phyloP scores from a whole-genome alignment of 202 grass and related monocot genomes.

The Panicum virgatum region DNA sequence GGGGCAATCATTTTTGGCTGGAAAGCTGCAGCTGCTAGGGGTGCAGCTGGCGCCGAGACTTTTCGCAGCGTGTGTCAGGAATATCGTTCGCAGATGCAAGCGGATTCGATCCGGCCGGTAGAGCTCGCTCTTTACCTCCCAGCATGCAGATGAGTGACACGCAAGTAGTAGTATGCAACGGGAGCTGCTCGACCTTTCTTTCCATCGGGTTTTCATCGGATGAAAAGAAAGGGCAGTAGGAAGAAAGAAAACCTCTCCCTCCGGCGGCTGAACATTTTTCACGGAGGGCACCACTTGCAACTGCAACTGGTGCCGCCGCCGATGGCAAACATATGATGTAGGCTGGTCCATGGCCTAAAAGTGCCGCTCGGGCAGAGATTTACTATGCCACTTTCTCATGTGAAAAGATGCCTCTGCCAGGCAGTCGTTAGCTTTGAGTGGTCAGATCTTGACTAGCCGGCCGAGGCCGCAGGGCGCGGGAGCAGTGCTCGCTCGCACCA shows the following conservation, averaged over 20 bases:
- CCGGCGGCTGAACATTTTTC: constrained; percentile 6
- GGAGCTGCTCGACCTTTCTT: background rate
- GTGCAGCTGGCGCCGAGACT: constrained; percentile 44
- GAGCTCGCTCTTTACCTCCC: background rate
- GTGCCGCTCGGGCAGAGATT: constrained; percentile 10
- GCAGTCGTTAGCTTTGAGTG: constrained; percentile 43
- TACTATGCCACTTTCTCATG: constrained; percentile 41
- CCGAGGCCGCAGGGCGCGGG: too few relatives aligned
- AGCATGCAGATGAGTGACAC: background rate
- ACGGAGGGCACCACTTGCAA: too few relatives aligned
- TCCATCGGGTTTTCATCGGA: background rate
- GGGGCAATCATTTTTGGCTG: constrained; percentile 38
- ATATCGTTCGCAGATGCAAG: constrained; percentile 40
- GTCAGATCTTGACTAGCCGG: constrained; percentile 61
- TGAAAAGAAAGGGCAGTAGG: too few relatives aligned
- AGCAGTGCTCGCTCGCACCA: too few relatives aligned
- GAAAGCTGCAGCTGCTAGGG: constrained; percentile 36
- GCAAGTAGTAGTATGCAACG: background rate
- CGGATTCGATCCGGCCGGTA: constrained; percentile 28
- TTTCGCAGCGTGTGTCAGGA: constrained; percentile 46
- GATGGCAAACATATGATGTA: constrained; percentile 6
- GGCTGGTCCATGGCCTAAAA: constrained; percentile 37
- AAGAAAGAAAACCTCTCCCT: background rate
- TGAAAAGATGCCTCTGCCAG: constrained; percentile 56
- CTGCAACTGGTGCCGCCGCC: too few relatives aligned